phyloP scores from a whole-genome alignment of 2,329 filamentous ascomycete genomes.

The Colletotrichum sp. region DNA sequence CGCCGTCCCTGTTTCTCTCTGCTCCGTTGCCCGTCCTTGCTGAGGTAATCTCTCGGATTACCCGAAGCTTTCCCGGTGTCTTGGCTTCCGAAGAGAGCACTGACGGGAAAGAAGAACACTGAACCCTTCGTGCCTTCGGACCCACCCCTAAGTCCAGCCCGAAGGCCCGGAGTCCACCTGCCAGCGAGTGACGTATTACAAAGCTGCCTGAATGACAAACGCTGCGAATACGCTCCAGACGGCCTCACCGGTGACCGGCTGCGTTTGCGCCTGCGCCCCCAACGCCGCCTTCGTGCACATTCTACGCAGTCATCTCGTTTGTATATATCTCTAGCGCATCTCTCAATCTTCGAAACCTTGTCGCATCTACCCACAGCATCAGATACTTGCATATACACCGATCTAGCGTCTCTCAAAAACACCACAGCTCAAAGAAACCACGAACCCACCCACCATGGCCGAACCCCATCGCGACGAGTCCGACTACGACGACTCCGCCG shows the following conservation, averaged over 20 bases:
- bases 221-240: constrained; percentile 21
- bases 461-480: constrained; percentile 14
- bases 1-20: not conserved
- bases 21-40: not conserved
- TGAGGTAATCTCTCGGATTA: not conserved
- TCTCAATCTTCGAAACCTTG: not conserved
- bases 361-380: not conserved
- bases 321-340: not conserved
- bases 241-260: constrained; percentile 16
- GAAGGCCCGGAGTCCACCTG: not conserved
- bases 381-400: constrained; percentile 21
- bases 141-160: not conserved
- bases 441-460: constrained; percentile 5
- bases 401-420: not conserved
- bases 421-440: not conserved
- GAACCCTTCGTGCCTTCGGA: not conserved
- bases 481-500: constrained; percentile 19
- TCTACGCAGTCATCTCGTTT: not conserved
- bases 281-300: not conserved
- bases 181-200: constrained; percentile 41
- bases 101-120: not conserved
- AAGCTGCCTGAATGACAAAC: constrained; percentile 39
- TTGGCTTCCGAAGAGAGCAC: not conserved
- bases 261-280: not conserved
- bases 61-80: not conserved